phyloP scores from a whole-genome alignment of 805 yeast genomes.

The Metschnikowia sp. region DNA sequence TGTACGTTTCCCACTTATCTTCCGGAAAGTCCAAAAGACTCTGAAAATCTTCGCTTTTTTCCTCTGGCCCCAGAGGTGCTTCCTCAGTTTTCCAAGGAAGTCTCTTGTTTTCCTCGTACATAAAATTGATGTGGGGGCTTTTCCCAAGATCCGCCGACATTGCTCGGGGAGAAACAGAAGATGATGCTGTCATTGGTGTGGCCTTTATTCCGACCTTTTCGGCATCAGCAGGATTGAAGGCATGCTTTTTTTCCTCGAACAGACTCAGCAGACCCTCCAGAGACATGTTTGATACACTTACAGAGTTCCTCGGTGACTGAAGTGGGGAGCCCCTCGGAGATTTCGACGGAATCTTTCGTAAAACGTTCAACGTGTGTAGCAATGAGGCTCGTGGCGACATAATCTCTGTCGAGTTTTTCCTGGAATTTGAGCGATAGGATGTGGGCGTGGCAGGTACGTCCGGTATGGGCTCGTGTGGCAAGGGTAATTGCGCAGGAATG shows the following conservation, averaged over 20 bases:
- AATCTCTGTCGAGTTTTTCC: conserved; percentile 35
- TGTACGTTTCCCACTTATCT: conserved; percentile 27
- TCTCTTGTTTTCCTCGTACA: background rate
- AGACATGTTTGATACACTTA: conserved; percentile 22
- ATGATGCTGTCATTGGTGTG: background rate
- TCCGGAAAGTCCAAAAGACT: conserved; percentile 32
- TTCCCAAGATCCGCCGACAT: conserved; percentile 1
- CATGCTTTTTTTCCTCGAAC: background rate
- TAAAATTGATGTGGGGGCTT: background rate
- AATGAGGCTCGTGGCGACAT: conserved; percentile 40
- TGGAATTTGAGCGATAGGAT: conserved; percentile 33
- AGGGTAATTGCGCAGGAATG: conserved; percentile 55
- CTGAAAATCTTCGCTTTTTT: background rate
- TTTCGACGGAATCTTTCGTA: conserved; percentile 36
- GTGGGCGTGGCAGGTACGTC: conserved; percentile 36
- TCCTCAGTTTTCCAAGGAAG: background rate
- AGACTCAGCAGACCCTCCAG: conserved; percentile 1
- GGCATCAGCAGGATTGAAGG: background rate
- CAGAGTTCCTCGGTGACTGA: conserved; percentile 48
- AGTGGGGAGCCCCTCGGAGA: conserved; percentile 40
- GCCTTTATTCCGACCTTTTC: background rate
- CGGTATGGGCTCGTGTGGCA: conserved; percentile 54
- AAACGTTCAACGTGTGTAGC: conserved; percentile 37
- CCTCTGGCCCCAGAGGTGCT: background rate
- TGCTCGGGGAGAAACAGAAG: conserved; percentile 2